A percentile compares a stretch with the other conserved stretches of the same genome.
Conservation (phyloP, 192 early-diverging fungal genomes). For the Rhizophagus clarus region DNA sequence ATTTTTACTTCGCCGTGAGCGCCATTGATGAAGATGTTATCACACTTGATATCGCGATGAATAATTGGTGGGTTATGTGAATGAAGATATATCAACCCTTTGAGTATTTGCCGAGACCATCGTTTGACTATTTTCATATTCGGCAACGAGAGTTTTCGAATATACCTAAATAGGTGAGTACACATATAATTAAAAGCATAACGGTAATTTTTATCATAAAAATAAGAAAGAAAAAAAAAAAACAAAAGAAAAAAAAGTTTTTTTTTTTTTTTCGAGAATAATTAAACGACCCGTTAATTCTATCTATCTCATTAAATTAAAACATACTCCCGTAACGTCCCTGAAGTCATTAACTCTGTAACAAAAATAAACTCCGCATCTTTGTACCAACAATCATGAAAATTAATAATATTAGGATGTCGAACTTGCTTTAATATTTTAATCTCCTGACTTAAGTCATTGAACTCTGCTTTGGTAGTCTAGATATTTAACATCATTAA, state of each 20-base stretch:
- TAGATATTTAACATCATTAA: conserved; percentile 23
- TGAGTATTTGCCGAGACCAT: conserved; percentile 80
- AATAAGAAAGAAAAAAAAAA: no score
- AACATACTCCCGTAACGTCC: conserved; percentile 74
- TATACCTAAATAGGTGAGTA: conserved; percentile 50
- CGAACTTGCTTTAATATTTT: conserved; percentile 77
- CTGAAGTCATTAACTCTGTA: conserved; percentile 84
- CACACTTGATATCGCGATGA: conserved; percentile 83
- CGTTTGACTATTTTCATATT: conserved; percentile 78
- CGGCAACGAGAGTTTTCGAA: conserved; percentile 69
- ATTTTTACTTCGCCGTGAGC: conserved; percentile 84
- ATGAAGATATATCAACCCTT: conserved; percentile 76
- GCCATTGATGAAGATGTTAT: conserved; percentile 87
- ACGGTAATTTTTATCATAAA: not conserved
- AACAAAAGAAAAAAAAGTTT: no score
- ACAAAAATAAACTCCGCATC: conserved; percentile 78
- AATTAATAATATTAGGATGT: conserved; percentile 83
- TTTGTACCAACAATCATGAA: conserved; percentile 77
- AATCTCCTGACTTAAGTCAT: conserved; percentile 72
- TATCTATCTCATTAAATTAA: not conserved
- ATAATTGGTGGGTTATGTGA: conserved; percentile 79
- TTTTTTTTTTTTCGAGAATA: not conserved
- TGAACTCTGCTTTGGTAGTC: conserved; percentile 76
- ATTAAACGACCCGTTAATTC: not conserved
- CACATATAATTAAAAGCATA: conserved; percentile 1